Base-by-base conservation (phyloP, 1,284 basidiomycete genomes). In the Cystobasidiaceae sp. region DNA sequence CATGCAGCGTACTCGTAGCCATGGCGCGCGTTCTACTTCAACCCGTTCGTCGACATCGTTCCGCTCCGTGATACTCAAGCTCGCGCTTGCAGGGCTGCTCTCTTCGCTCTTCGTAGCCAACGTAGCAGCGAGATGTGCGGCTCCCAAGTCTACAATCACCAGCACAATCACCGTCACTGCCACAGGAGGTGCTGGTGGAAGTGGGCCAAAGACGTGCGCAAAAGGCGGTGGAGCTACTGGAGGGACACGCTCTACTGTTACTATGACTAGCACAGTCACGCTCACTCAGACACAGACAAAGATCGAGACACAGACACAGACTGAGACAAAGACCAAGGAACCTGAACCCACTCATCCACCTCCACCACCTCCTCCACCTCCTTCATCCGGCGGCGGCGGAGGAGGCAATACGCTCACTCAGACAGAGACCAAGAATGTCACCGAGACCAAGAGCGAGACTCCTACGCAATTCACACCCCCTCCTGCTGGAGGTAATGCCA, bases 221-320 rank as follows among this genome's bases (percentile, higher is more conserved):
- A 13, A 48, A 11, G 37, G 37, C 11, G 37, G 37, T 39, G 37
- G 11, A 39, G 37, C 11, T 11, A n/a, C 11, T n/a, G 37, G 37
- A 39, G n/a, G 37, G 11, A n/a, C 52, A 11, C 8, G 52, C 8
- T 56, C 39, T 17, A 56, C 52, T 9, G 52, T 56, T 41, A 56
- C 52, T 43, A 6, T 5, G 7, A 56, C 52, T 6, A 56, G 19
- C 21, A 56, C 52, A 15, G 21, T 43, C 4, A 52, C 50, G 7
- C 9, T 11, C 11, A 39, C 37, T 11, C 37, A 39, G 37, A 39
- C 37, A 11, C 37, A 39, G 37, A 39, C 37, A 39, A 23, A 46
- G 45, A 46, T 25, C 27, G 45, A 46, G 23, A 46, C 45, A 17
- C n/a, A 17, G 13, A 46, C 45, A 17, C 13, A 17, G 17, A 46